Conservation (phyloP, 257 asterid genomes). For the Solanum bulbocastanum region DNA sequence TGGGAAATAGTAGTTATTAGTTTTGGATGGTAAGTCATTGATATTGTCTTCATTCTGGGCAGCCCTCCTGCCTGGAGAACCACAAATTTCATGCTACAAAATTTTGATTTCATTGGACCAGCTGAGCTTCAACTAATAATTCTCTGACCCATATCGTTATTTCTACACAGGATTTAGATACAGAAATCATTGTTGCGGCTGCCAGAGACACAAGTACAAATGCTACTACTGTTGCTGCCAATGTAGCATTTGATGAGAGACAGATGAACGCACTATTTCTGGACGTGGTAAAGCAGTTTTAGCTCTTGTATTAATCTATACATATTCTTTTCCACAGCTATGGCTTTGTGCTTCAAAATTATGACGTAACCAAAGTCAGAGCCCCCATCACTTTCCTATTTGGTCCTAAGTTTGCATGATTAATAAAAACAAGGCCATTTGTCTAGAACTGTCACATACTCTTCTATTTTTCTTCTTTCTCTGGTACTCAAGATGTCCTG, state of each 20-base stretch:
- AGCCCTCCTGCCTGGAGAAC: background rate
- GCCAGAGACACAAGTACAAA: slow-evolving; percentile 59
- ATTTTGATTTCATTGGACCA: background rate
- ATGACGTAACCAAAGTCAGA: background rate
- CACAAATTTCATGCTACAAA: background rate
- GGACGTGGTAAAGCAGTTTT: slow-evolving; percentile 54
- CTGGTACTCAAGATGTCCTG: background rate
- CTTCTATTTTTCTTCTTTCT: background rate
- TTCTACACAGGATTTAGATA: slow-evolving; percentile 62
- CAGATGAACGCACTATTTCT: slow-evolving; percentile 95
- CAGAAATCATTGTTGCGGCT: slow-evolving; percentile 84
- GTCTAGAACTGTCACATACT: background rate
- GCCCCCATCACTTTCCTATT: background rate
- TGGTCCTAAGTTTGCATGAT: background rate
- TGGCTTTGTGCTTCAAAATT: background rate
- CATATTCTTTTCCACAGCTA: background rate
- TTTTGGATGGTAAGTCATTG: background rate
- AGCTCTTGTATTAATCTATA: background rate
- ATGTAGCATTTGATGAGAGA: slow-evolving; percentile 69
- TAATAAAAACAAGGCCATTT: background rate
- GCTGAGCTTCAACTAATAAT: background rate
- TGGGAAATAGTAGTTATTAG: background rate
- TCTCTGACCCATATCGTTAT: background rate
- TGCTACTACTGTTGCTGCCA: slow-evolving; percentile 81
- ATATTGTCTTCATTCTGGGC: background rate